Conservation (phyloP, 257 asterid genomes). For the Fraxinus cuspidata region DNA sequence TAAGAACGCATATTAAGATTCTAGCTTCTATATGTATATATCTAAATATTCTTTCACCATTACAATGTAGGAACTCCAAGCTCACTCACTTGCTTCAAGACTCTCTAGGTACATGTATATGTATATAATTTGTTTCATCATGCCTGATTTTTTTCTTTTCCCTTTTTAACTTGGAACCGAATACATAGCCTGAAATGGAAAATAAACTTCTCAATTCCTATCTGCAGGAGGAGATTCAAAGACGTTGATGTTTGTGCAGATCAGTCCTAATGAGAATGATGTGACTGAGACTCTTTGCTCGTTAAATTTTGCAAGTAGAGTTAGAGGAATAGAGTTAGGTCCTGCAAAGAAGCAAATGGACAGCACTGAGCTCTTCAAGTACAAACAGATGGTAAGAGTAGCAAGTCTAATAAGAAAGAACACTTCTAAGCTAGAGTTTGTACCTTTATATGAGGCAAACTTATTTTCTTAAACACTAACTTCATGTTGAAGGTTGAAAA, state of each 20-base stretch:
- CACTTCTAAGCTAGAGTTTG: background rate
- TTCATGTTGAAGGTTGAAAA: conserved; percentile 64
- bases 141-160: background rate
- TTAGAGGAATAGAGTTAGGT: conserved; percentile 91
- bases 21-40: background rate
- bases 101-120: conserved; percentile 68
- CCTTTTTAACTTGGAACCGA: background rate
- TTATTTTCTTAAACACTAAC: background rate
- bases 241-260: conserved; percentile 94
- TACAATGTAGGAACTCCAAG: conserved; percentile 76
- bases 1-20: background rate
- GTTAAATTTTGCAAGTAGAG: conserved; percentile 90
- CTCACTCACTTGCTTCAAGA: conserved; percentile 99
- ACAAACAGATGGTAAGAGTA: conserved; percentile 77
- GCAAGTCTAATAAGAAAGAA: conserved; percentile 14
- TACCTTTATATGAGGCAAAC: background rate
- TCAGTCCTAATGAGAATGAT: conserved; percentile 91
- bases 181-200: background rate
- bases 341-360: conserved; percentile 94
- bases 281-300: conserved; percentile 90
- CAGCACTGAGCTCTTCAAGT: conserved; percentile 70
- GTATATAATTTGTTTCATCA: background rate
- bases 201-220: background rate
- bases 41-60: conserved; percentile 24
- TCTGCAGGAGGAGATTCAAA: conserved; percentile 92